Percentiles rank a stretch among this genome's conserved stretches.
These are phyloP conservation scores for Typha latifolia DNA, from an alignment of 176 grass and related monocot species.

Conservation along the genomic window DNA sequence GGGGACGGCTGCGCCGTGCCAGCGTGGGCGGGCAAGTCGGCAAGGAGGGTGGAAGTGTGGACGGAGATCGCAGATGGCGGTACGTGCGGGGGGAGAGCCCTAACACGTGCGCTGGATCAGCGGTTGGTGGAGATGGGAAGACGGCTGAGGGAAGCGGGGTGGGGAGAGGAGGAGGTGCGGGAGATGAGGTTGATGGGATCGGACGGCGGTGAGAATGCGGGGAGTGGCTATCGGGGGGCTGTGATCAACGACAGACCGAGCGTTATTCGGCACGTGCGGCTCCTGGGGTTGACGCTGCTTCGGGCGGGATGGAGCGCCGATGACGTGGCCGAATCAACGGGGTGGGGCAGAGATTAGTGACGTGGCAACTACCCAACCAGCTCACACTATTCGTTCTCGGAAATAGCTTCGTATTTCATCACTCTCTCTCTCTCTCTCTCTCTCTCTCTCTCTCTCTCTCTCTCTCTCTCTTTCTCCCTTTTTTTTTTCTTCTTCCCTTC, in stretches of 20 bases:
- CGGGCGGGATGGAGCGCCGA: slow-evolving; percentile 14
- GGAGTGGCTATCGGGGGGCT: neutral
- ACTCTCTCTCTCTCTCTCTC: too few species aligned
- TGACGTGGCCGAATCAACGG: slow-evolving; percentile 10
- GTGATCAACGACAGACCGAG: neutral
- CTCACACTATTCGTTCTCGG: too few species aligned
- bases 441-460: too few species aligned
- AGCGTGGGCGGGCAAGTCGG: slow-evolving; percentile 11
- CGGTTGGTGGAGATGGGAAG: slow-evolving; percentile 3
- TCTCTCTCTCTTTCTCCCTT: too few species aligned
- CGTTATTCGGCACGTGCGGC: neutral
- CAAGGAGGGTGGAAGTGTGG: slow-evolving; percentile 19
- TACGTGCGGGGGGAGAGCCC: neutral
- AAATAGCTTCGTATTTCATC: too few species aligned
- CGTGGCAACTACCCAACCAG: too few species aligned
- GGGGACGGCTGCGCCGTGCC: neutral
- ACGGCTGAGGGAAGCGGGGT: slow-evolving; percentile 12
- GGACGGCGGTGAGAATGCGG: neutral
- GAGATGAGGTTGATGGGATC: slow-evolving; percentile 1
- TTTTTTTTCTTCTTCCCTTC: too few species aligned
- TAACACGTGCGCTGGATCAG: neutral
- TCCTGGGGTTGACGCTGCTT: neutral
- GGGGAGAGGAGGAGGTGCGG: slow-evolving; percentile 16
- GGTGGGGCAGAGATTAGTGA: neutral
- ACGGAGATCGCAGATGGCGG: slow-evolving; percentile 5